Conservation (phyloP, 2,329 filamentous ascomycete species). For the Penicillium thymicola region DNA sequence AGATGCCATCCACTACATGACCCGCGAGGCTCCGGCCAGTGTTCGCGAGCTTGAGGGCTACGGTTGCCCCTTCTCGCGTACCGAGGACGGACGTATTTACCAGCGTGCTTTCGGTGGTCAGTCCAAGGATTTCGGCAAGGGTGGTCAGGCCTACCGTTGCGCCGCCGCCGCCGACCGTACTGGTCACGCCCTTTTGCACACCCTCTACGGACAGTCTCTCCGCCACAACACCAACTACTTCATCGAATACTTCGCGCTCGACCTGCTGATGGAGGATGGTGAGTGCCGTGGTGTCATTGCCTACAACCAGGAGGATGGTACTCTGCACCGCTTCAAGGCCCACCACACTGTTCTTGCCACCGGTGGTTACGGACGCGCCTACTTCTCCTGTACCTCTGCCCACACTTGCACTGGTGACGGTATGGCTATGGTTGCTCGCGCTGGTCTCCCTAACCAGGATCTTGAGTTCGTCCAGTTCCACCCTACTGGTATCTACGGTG, state of each 20-base stretch:
- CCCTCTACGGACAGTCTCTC: constrained; percentile 94
- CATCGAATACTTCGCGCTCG: constrained; percentile 97
- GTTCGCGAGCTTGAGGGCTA: constrained; percentile 97
- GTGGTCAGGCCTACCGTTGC: constrained; percentile 96
- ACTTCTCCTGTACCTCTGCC: constrained; percentile 97
- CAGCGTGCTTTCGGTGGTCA: constrained; percentile 98
- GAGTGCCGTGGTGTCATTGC: constrained; percentile 95
- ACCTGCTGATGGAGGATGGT: constrained; percentile 95
- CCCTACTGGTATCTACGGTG: constrained; percentile 97
- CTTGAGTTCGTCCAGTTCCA: constrained; percentile 99
- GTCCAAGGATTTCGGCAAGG: constrained; percentile 91
- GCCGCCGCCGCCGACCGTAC: constrained; percentile 95
- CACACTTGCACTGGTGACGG: constrained; percentile 99
- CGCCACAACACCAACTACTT: constrained; percentile 99
- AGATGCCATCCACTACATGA: constrained; percentile 99
- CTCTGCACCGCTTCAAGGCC: constrained; percentile 91
- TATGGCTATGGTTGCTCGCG: constrained; percentile 98
- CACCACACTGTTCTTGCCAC: constrained; percentile 97
- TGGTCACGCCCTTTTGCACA: constrained; percentile 95
- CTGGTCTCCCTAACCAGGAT: constrained; percentile 97
- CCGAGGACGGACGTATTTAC: constrained; percentile 95
- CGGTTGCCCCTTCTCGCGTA: constrained; percentile 88
- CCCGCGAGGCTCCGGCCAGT: constrained; percentile 83
- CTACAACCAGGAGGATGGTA: constrained; percentile 98
- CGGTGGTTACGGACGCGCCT: constrained; percentile 94